phyloP scores from a whole-genome alignment of 2,329 filamentous ascomycete genomes.

The Aspergillus glaucus region DNA sequence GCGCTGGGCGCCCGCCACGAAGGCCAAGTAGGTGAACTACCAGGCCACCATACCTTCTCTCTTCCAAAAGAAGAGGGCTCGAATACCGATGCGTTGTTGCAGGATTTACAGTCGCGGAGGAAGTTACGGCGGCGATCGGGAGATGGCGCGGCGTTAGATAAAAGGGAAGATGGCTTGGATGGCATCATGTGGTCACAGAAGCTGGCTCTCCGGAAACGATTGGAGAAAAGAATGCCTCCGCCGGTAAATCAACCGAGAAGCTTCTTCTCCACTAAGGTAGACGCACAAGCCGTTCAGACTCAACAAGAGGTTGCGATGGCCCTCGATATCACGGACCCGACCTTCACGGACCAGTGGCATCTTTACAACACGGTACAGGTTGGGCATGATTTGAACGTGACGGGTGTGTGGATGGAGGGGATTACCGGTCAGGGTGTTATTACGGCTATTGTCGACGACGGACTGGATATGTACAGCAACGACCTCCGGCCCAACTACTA shows the following conservation, averaged over 20 bases:
- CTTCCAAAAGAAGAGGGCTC: conserved; percentile 54
- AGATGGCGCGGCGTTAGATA: conserved; percentile 8
- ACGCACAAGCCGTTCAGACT: conserved; percentile 47
- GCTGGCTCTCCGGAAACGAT: conserved; percentile 56
- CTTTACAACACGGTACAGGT: conserved; percentile 73
- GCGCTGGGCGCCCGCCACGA: conserved; percentile 73
- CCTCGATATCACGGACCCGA: conserved; percentile 79
- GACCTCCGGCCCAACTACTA: conserved; percentile 94
- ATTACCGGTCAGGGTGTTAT: conserved; percentile 85
- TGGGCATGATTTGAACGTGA: conserved; percentile 95
- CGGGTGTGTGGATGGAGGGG: conserved; percentile 81
- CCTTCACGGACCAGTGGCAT: conserved; percentile 94
- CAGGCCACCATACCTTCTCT: conserved; percentile 79
- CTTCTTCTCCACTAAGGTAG: conserved; percentile 36
- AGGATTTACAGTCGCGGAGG: conserved; percentile 51
- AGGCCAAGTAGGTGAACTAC: conserved; percentile 69
- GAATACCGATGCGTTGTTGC: conserved; percentile 45
- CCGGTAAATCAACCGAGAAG: conserved; percentile 27
- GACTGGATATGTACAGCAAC: conserved; percentile 88
- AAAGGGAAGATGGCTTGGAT: conserved; percentile 55
- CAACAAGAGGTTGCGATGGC: conserved; percentile 57
- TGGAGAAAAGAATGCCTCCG: conserved; percentile 53
- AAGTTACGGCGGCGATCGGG: conserved; percentile 52
- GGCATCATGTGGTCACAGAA: conserved; percentile 74
- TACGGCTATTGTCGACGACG: conserved; percentile 93